Evolutionary conservation across 2,329 filamentous ascomycete species (phyloP), one percentile per base, ranked within the genome.

Genomic region (Fusarium bulbicola): DNA sequence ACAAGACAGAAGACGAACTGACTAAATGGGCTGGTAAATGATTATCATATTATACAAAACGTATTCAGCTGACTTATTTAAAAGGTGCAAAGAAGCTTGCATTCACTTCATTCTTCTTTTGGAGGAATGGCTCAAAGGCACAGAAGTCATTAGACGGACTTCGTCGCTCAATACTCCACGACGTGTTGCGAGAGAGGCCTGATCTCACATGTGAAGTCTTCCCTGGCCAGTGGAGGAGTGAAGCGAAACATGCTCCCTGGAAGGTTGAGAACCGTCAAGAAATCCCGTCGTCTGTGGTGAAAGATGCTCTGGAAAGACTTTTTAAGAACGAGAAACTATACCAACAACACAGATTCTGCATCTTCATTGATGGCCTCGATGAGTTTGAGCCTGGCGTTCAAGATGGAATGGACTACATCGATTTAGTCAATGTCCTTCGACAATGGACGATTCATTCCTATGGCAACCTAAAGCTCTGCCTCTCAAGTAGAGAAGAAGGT

Each of bases 251-350:
- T 2, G 2, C 30, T 15, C 14, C 30, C 0, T 36, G 10, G 30
- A 12, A 1, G 9, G 6, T 18, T 7, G 18, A 26, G 5, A 20
- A 8, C 5, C 16, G 7, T 1, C 16, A 6, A 4, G 1, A 9
- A 0, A 49, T 60, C 0, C 2, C 28, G 5, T n/a, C n/a, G 6
- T 8, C 7, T 6, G 20, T 7, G 1, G n/a, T 61, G 0, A 28
- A 49, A 3, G 1, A 21, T 2, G 30, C 61, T 3, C 37, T 50
- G 0, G 9, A n/a, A 1, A 26, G 14, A 26, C 36, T 50, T 1
- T 4, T 63, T 1, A 6, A 20, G 1, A 30, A 37, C 1, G 5
- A 8, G 1, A 18, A 15, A 6, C 7, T 60, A 0, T 24, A 21
- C 3, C 9, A n/a, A 1, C 9, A 40, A 16, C 43, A 40, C 11